Conservation (phyloP, 228 moss, liverwort and hornwort species). For the Sphagnum fallax region DNA sequence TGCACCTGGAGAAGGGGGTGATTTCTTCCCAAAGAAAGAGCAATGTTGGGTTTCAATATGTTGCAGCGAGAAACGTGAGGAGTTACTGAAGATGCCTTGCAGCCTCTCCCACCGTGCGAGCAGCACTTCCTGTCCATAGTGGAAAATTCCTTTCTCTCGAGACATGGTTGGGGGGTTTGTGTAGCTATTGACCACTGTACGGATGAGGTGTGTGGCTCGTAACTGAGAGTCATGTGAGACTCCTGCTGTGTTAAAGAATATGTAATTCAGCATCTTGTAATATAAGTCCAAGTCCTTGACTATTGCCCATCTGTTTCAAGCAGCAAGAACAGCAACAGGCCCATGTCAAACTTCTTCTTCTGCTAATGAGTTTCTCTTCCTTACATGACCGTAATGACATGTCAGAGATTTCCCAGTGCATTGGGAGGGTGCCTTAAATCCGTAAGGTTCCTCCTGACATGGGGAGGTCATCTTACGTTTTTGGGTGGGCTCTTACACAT, state of each 20-base stretch:
- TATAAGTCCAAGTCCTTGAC: slow-evolving; percentile 45
- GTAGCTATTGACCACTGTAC: slow-evolving; percentile 20
- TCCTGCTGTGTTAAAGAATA: background rate
- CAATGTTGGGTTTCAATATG: slow-evolving; percentile 42
- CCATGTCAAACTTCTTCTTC: slow-evolving; percentile 4
- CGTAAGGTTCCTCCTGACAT: no score
- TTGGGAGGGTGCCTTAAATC: no score
- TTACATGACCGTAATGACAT: no score
- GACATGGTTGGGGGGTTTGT: slow-evolving; percentile 13
- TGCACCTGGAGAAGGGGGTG: slow-evolving; percentile 63
- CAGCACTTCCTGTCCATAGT: slow-evolving; percentile 39
- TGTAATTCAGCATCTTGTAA: background rate
- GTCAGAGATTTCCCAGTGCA: no score
- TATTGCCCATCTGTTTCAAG: slow-evolving; percentile 57
- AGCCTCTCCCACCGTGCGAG: slow-evolving; percentile 38
- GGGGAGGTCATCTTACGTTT: no score
- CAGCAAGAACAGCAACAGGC: slow-evolving; percentile 2
- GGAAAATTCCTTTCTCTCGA: slow-evolving; percentile 32
- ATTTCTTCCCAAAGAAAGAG: slow-evolving; percentile 36
- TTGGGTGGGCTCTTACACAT: no score
- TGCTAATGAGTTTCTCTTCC: no score
- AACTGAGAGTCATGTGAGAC: slow-evolving; percentile 42
- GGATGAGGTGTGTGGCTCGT: slow-evolving; percentile 35
- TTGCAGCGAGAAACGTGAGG: slow-evolving; percentile 50
- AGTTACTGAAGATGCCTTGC: slow-evolving; percentile 24